Base-by-base conservation (phyloP, 805 yeast species). In the Saturnispora saitoi region DNA sequence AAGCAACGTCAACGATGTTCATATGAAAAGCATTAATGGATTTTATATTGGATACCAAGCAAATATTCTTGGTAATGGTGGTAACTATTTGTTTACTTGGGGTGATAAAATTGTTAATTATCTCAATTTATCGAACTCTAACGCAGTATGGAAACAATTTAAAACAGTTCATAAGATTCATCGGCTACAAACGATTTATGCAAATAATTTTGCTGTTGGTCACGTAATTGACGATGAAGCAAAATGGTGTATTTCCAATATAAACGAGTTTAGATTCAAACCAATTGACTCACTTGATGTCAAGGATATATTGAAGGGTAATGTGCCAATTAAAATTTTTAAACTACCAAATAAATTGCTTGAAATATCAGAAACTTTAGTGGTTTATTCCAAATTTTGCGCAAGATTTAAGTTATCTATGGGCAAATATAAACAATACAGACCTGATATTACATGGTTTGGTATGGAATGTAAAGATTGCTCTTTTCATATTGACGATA, bases 31-130 rank as follows among this genome's bases (percentile, higher is more conserved):
- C 60, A 79, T 80, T 0, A 64, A 75, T 2, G 80, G 75, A 53
- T 89, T 86, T 65, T 76, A 75, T 43, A 68, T 84, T 51, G 96
- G 93, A 0, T 75, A 71, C 29, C 87, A 89, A 59, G 73, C 80
- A 80, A 78, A 62, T 71, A 78, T 53, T 77, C 70, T 38, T 71
- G 77, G 73, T 19, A 29, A 15, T 22, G 51, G 49, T 3, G 42
- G 49, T 8, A 52, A 54, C 65, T 70, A 57, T 65, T 62, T 45
- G 55, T 63, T 82, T 78, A 71, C 83, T 77, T 50, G 73, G 76
- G 59, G 70, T 68, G 51, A 81, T 80, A 24, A 72, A 39, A 51
- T 76, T 70, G 44, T 69, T 58, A 22, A 70, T 67, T 61, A 69
- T 49, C 43, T 60, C 0, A 46, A 51, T 11, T 29, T 71, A 43